These are phyloP conservation scores for Allium cepa DNA, from an alignment of 106 monocot species.

Conservation along the genomic window DNA sequence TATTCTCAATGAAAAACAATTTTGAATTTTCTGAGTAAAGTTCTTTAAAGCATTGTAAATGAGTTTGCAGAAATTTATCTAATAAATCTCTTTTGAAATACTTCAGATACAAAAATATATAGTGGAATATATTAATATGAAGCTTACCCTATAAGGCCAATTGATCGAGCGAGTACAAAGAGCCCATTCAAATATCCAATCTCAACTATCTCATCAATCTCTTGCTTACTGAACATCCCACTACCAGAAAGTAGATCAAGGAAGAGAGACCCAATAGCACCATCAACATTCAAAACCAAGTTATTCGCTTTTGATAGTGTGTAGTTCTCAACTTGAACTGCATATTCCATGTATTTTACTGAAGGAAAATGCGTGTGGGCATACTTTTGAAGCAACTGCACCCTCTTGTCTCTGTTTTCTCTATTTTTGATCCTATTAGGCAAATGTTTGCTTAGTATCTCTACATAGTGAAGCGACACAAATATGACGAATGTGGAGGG, in stretches of 20 bases:
- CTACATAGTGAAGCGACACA: background rate
- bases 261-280: conserved; percentile 97
- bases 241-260: conserved; percentile 89
- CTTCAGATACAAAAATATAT: too few species aligned
- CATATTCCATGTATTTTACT: conserved; percentile 95
- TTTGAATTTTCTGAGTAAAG: too few species aligned
- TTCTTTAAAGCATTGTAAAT: too few species aligned
- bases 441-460: background rate
- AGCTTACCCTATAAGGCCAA: conserved; percentile 87
- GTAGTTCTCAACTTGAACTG: conserved; percentile 90
- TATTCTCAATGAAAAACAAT: too few species aligned
- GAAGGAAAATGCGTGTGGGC: conserved; percentile 87
- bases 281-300: conserved; percentile 92
- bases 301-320: conserved; percentile 96
- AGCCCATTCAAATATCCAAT: conserved; percentile 97
- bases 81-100: too few species aligned
- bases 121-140: background rate
- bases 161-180: conserved; percentile 91
- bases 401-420: conserved; percentile 97
- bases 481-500: background rate
- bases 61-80: too few species aligned
- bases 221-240: conserved; percentile 95
- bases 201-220: conserved; percentile 90
- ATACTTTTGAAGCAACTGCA: conserved; percentile 80
- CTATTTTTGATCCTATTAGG: conserved; percentile 81